A percentile compares a stretch with the other conserved stretches of the same genome.
Conservation (phyloP, 352 stramenopile species). For the Phytopythium mirpurense region DNA sequence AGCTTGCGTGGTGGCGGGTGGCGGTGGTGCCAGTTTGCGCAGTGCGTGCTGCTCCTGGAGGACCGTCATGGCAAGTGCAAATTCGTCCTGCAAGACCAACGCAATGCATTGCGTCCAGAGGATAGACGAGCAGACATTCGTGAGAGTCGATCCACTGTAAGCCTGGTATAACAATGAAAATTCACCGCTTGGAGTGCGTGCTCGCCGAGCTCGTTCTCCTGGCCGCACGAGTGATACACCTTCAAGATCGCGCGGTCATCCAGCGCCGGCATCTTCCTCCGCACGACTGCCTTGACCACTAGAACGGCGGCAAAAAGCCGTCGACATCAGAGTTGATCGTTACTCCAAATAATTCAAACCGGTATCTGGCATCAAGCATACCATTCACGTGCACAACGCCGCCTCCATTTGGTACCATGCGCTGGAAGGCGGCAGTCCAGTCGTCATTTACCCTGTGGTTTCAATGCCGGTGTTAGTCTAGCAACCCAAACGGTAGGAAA, state of each 20-base stretch:
- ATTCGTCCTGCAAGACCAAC: constrained; percentile 40
- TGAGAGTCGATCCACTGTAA: no score
- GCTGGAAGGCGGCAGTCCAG: constrained; percentile 57
- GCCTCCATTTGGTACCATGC: constrained; percentile 51
- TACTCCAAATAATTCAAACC: no score
- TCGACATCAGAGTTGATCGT: no score
- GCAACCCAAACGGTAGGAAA: not conserved
- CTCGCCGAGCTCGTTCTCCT: constrained; percentile 82
- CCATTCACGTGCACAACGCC: constrained; percentile 57
- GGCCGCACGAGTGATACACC: constrained; percentile 64
- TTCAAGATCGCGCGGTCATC: constrained; percentile 56
- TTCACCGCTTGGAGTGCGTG: constrained; percentile 55
- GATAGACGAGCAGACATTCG: not conserved
- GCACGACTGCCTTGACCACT: constrained; percentile 29
- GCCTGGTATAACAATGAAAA: constrained; percentile 6
- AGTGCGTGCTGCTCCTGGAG: constrained; percentile 52
- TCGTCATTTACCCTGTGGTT: constrained; percentile 45
- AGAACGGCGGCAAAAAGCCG: constrained; percentile 9
- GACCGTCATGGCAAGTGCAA: constrained; percentile 53
- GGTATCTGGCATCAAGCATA: constrained; percentile 8
- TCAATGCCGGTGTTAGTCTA: not conserved
- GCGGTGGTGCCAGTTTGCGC: constrained; percentile 16
- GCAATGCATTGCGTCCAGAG: no score
- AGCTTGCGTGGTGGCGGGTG: no score
- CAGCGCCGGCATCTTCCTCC: constrained; percentile 39